Evolutionary conservation across 805 yeast genomes (phyloP).

Genomic region (Barnettozyma sp.): DNA sequence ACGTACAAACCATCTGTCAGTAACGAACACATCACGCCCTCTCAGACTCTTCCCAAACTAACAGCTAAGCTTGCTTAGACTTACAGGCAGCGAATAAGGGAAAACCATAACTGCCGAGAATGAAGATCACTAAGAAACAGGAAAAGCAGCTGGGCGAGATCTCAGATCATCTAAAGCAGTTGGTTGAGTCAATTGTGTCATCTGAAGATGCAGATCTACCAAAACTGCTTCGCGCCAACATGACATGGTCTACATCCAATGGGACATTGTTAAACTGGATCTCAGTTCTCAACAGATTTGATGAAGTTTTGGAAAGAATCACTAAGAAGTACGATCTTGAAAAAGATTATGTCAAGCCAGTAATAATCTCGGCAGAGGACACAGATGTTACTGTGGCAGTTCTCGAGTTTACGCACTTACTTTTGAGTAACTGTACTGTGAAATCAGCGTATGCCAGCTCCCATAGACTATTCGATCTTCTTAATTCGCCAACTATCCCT

Average conservation of each 20-base stretch:
- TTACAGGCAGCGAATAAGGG: no score
- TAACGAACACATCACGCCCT: no score
- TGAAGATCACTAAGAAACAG: constrained; percentile 25
- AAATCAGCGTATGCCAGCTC: constrained; percentile 62
- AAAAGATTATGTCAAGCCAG: constrained; percentile 40
- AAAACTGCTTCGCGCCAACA: constrained; percentile 29
- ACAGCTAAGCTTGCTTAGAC: no score
- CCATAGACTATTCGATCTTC: constrained; percentile 49
- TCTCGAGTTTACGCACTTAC: constrained; percentile 51
- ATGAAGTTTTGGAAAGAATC: constrained; percentile 49
- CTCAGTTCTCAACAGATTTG: constrained; percentile 68
- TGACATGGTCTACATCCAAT: constrained; percentile 54
- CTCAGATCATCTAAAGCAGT: constrained; percentile 28
- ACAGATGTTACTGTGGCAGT: constrained; percentile 42
- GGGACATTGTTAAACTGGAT: constrained; percentile 76
- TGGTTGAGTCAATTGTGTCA: constrained; percentile 33
- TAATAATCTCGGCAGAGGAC: constrained; percentile 40
- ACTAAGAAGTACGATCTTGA: constrained; percentile 48
- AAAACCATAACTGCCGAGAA: no score
- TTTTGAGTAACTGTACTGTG: constrained; percentile 65
- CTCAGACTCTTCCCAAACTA: no score
- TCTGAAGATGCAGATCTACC: constrained; percentile 37
- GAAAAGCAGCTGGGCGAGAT: constrained; percentile 20
- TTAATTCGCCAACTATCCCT: constrained; percentile 52
- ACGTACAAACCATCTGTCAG: no score